Evolutionary conservation across 176 grass and related monocot species (phyloP).

Genomic region (Guadua angustifolia): DNA sequence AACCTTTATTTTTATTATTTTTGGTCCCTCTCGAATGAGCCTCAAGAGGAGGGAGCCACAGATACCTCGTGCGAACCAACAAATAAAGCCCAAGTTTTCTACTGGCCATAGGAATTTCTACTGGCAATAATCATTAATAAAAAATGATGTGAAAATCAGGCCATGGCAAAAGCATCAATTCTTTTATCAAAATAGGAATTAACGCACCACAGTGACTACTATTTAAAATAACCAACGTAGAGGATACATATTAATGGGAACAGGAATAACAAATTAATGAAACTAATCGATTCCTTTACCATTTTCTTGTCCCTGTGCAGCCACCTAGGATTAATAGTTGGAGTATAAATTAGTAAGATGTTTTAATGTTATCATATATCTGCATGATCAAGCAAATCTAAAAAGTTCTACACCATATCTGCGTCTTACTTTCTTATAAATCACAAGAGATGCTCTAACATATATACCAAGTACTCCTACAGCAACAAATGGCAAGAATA

Average conservation of each 20-base stretch:
- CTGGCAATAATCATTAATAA: no score
- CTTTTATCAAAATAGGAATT: conserved; percentile 4
- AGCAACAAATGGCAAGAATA: conserved; percentile 3
- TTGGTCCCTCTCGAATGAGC: background rate
- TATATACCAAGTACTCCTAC: background rate
- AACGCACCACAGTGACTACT: background rate
- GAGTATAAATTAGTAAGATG: background rate
- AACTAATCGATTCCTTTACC: background rate
- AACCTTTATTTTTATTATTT: no score
- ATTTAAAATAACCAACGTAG: background rate
- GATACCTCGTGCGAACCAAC: no score
- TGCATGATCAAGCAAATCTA: background rate
- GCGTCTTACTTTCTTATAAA: background rate
- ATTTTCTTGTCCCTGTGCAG: background rate
- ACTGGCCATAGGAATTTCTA: no score
- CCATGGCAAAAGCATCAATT: background rate
- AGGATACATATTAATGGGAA: background rate
- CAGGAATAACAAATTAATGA: background rate
- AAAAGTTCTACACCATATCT: background rate
- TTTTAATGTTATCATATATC: background rate
- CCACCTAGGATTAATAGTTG: background rate
- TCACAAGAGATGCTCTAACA: background rate
- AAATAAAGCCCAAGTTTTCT: no score
- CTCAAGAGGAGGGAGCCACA: no score
- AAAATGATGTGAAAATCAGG: no score